These are phyloP conservation scores for Lunularia cruciata DNA, from an alignment of 225 moss, liverwort and hornwort genomes.

Conservation along the genomic window DNA sequence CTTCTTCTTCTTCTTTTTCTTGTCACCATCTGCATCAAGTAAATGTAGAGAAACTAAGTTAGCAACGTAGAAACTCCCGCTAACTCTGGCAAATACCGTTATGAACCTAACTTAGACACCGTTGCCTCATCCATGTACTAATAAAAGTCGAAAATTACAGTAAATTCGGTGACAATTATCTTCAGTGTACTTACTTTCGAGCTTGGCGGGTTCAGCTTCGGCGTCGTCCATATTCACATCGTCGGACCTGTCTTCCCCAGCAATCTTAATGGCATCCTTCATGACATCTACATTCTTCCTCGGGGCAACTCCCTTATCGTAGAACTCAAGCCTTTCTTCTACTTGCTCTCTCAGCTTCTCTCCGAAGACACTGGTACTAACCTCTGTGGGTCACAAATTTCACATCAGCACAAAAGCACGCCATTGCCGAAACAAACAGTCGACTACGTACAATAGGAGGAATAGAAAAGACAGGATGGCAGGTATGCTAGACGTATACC, in stretches of 20 bases:
- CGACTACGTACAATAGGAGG: too few relatives aligned
- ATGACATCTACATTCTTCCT: constrained; percentile 95
- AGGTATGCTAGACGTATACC: constrained; percentile 34
- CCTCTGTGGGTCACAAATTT: constrained; percentile 42
- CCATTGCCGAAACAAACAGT: too few relatives aligned
- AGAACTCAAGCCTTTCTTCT: constrained; percentile 90
- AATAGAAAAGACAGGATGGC: neutral
- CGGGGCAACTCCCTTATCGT: constrained; percentile 92
- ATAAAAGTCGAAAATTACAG: too few relatives aligned
- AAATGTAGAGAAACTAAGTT: neutral
- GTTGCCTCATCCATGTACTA: too few relatives aligned
- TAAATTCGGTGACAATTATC: neutral
- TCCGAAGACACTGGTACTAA: constrained; percentile 66
- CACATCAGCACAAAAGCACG: neutral
- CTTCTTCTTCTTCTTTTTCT: constrained; percentile 36
- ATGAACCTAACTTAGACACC: too few relatives aligned
- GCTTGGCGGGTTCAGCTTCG: constrained; percentile 6
- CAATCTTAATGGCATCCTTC: constrained; percentile 78
- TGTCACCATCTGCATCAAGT: constrained; percentile 33
- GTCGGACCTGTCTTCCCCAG: constrained; percentile 25
- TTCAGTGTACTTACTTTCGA: neutral
- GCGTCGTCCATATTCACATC: constrained; percentile 32
- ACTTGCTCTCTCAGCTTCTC: constrained; percentile 95
- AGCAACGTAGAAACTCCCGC: neutral
- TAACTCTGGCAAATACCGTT: too few relatives aligned